Base-by-base conservation (phyloP, 306 rosid species). In the Prunus padus region DNA sequence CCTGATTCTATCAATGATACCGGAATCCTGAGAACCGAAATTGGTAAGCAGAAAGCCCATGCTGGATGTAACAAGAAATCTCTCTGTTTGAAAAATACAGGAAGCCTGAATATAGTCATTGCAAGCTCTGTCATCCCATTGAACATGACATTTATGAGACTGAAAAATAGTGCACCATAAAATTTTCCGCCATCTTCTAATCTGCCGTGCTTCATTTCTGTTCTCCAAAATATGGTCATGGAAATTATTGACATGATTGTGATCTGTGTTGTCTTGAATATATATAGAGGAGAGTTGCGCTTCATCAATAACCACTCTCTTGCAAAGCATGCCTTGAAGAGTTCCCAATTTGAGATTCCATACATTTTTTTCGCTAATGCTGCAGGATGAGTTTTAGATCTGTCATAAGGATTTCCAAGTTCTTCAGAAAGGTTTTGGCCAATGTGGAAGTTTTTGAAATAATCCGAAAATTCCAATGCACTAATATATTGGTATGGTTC, bases 251-350 rank as follows among this genome's bases (percentile, higher is more conserved):
- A 87, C 46, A 89, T 49, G 31, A 89, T 69, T 68, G 68, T 42
- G 19, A 84, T 81, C 67, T 89, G 93, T 2, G 65, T 79, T 1
- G 87, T 63, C 83, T 86, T 89, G 81, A 89, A 89, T 8, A 89
- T 69, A 30, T 86, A 89, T 25, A 89, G 76, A 49, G 85, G 83
- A 0, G 87, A 83, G 75, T 79, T 86, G 62, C 90, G 81, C 80
- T 89, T 83, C 71, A 89, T 84, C 31, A 89, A 52, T 1, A 86
- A 61, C 89, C 86, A 84, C 51, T 89, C 93, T 62, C 81, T 84
- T 75, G 84, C 90, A 79, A 83, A 86, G 49, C 90, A 84, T 63
- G 90, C 87, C 62, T 75, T 89, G 2, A 89, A 26, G 46, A 89
- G 78, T 6, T 84, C 84, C 86, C 22, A 76, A 74, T 57, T 84